Conservation (phyloP, 2,329 filamentous ascomycete genomes). For the Pyricularia grisea region DNA sequence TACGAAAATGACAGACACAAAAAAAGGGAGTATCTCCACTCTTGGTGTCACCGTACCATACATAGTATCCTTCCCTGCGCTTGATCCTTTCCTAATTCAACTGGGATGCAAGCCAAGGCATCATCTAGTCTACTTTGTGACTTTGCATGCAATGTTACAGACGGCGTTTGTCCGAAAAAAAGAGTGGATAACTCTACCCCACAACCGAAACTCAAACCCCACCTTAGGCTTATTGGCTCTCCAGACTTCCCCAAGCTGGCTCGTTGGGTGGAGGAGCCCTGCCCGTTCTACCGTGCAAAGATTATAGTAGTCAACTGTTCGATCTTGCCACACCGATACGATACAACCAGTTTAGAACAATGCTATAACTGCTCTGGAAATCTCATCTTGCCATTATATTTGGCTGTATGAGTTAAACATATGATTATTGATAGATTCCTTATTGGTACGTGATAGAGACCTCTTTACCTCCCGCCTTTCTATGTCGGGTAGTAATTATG, state of each 20-base stretch:
- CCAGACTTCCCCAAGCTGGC: neutral
- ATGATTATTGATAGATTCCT: no score
- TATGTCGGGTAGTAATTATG: no score
- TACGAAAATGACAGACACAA: neutral
- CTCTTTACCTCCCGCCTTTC: neutral
- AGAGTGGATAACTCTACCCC: neutral
- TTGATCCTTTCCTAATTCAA: neutral
- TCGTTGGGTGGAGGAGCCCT: neutral
- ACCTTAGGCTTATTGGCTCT: neutral
- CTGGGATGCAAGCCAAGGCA: neutral
- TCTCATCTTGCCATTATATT: no score
- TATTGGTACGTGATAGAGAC: neutral
- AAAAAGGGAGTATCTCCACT: neutral
- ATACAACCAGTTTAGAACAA: no score
- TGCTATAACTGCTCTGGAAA: no score
- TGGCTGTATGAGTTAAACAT: no score
- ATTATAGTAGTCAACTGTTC: neutral
- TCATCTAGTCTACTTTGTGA: neutral
- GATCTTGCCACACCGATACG: no score
- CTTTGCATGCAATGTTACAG: neutral
- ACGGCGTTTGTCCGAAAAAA: neutral
- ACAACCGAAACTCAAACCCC: neutral
- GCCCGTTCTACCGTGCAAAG: neutral
- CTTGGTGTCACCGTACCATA: neutral
- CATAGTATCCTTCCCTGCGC: neutral